A percentile compares a stretch with the other conserved stretches of the same genome.
Evolutionary conservation across 768 basidiomycete species (phyloP).

Genomic region (Trametes villosa): DNA sequence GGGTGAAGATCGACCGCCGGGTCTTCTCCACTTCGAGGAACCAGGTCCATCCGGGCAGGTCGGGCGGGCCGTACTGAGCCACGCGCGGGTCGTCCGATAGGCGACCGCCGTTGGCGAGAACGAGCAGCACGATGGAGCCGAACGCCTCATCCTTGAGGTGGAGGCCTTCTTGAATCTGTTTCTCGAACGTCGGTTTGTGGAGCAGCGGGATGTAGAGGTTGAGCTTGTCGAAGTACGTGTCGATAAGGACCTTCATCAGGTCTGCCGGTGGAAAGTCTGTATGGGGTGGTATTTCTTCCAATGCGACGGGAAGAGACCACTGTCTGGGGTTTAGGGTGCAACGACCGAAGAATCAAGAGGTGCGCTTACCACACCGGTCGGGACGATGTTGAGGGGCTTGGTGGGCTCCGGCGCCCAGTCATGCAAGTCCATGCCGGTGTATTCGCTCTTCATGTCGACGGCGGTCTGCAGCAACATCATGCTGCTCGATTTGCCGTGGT

Average conservation of each 20-base stretch:
- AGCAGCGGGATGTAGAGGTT: constrained; percentile 45
- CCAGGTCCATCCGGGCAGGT: constrained; percentile 48
- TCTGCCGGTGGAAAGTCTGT: constrained; percentile 19
- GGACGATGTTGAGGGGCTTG: no score
- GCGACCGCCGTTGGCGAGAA: constrained; percentile 56
- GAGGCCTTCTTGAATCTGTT: constrained; percentile 38
- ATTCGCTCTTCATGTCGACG: constrained; percentile 12
- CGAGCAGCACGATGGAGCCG: constrained; percentile 54
- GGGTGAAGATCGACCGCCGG: constrained; percentile 35
- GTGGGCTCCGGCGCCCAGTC: no score
- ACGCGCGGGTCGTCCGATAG: constrained; percentile 48
- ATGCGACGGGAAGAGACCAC: neutral
- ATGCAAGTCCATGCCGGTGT: neutral
- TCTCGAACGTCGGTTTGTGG: constrained; percentile 48
- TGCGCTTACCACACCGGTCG: no score
- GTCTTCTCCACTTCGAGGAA: constrained; percentile 44
- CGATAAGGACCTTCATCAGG: constrained; percentile 38
- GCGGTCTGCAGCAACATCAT: constrained; percentile 23
- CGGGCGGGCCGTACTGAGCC: constrained; percentile 30
- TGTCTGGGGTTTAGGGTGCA: no score
- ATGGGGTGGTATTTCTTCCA: neutral
- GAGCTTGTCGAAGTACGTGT: constrained; percentile 45
- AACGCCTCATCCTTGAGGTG: constrained; percentile 49
- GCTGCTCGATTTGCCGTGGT: constrained; percentile 29
- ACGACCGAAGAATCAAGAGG: no score